Base-by-base conservation (phyloP, 2,329 filamentous ascomycete species). In the Stemphylium lycopersici region DNA sequence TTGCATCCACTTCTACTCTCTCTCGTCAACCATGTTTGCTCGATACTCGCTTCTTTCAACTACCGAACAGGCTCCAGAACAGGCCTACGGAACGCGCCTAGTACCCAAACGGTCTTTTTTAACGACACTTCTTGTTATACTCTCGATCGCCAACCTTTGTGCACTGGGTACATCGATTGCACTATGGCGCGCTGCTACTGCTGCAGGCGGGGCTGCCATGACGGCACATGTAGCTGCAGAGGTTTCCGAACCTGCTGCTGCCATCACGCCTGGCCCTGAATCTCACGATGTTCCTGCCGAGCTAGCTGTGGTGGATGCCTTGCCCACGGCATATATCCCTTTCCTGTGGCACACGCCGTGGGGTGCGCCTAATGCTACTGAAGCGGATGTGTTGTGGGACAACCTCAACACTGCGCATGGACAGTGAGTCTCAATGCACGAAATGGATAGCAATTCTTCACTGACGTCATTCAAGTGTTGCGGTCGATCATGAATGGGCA, bases 321-420 rank as follows among this genome's bases (percentile, higher is more conserved):
- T 53, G 16, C 50, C 50, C 26, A 38, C 32, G 7, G 24, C 37
- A 4, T 53, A 34, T 18, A 22, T 53, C 4, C 50, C 50, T 8
- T 53, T 53, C 24, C 18, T 42, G 8, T 53, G 50, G 50, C 38
- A 53, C 31, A 53, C 50, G 22, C 43, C 50, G 42, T 53, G 50
- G 50, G 50, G 50, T 31, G 36, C 42, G 10, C 37, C 50, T 16
- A 53, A 48, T 11, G 50, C 56, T 26, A 61, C 57, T 6, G 58
- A 64, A 18, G 61, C 51, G 10, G 59, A 68, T 32, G 36, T 38
- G 12, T 53, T 65, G 12, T 71, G 68, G 68, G 56, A 69, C 7
- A 48, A 40, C 1, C 69, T 71, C 38, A 53, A 56, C 16, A 63
- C 63, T 6, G 52, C 66, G 12, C 68, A 71, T 45, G 68, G 68